These are phyloP conservation scores for Cucumis cinereus DNA, from an alignment of 306 rosid species.

Conservation along the genomic window DNA sequence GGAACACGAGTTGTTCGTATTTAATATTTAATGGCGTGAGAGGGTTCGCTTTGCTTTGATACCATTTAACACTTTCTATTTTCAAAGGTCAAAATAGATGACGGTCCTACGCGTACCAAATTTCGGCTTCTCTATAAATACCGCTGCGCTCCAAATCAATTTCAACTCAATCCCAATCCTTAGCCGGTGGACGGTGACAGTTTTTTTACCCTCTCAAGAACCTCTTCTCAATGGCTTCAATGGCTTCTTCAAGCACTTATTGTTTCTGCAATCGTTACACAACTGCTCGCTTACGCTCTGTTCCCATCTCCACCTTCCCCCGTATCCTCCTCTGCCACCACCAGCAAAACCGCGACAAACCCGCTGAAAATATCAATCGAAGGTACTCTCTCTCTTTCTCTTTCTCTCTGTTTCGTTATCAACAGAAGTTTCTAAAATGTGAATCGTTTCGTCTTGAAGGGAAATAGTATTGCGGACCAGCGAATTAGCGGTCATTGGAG, in stretches of 20 bases:
- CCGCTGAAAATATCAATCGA: constrained; percentile 27
- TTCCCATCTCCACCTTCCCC: constrained; percentile 5
- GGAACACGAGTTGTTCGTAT: too few relatives aligned
- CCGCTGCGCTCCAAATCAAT: neutral
- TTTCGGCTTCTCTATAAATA: neutral
- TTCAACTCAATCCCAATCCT: neutral
- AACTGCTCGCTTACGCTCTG: neutral
- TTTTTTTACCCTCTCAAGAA: neutral
- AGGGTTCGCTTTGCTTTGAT: too few relatives aligned
- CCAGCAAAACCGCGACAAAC: constrained; percentile 11
- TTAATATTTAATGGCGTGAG: too few relatives aligned
- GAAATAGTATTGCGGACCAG: constrained; percentile 58
- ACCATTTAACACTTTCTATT: neutral
- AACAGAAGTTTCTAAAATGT: constrained; percentile 7
- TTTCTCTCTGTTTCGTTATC: neutral
- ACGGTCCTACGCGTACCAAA: neutral
- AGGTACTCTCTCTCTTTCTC: constrained; percentile 23
- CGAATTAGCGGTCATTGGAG: constrained; percentile 72
- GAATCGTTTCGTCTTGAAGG: constrained; percentile 18
- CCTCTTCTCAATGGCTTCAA: constrained; percentile 25
- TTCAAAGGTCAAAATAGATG: neutral
- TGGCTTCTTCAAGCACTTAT: constrained; percentile 18
- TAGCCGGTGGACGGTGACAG: neutral
- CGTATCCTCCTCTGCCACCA: constrained; percentile 16
- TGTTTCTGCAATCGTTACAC: neutral